These are phyloP conservation scores for Kodamaea anthophila DNA, from an alignment of 1,139 yeast species.

Conservation along the genomic window DNA sequence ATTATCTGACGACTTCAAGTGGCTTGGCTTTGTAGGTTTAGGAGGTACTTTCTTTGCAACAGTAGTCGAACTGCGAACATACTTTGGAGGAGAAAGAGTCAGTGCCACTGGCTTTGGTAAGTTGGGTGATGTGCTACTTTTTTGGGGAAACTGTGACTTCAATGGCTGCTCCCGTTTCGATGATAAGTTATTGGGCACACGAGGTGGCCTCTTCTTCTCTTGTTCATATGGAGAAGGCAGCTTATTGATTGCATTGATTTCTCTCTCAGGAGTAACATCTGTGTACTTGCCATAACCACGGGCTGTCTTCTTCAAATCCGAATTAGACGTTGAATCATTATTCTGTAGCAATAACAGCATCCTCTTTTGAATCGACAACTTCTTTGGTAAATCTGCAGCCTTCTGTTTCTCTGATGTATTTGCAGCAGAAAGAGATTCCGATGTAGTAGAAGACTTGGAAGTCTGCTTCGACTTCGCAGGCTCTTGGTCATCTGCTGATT, in stretches of 20 bases:
- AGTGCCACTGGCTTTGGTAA: neutral
- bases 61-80: slow-evolving; percentile 5
- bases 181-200: slow-evolving; percentile 26
- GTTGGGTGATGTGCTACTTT: neutral
- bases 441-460: neutral
- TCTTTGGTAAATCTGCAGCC: slow-evolving; percentile 10
- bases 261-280: slow-evolving; percentile 36
- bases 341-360: slow-evolving; percentile 53
- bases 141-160: neutral
- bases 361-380: slow-evolving; percentile 57
- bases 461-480: neutral
- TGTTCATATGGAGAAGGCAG: slow-evolving; percentile 8
- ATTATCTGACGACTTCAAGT: slow-evolving; percentile 36
- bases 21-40: slow-evolving; percentile 54
- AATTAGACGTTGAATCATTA: slow-evolving; percentile 32
- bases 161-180: slow-evolving; percentile 9
- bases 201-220: slow-evolving; percentile 20
- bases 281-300: slow-evolving; percentile 73
- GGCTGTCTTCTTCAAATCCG: slow-evolving; percentile 54
- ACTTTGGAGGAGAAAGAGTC: neutral
- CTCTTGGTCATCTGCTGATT: slow-evolving; percentile 1
- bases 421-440: neutral
- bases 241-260: slow-evolving; percentile 33
- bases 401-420: neutral
- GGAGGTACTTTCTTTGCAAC: slow-evolving; percentile 47